Base-by-base conservation (phyloP, 2,329 filamentous ascomycete genomes). In the Proliferodiscus dingleyae region DNA sequence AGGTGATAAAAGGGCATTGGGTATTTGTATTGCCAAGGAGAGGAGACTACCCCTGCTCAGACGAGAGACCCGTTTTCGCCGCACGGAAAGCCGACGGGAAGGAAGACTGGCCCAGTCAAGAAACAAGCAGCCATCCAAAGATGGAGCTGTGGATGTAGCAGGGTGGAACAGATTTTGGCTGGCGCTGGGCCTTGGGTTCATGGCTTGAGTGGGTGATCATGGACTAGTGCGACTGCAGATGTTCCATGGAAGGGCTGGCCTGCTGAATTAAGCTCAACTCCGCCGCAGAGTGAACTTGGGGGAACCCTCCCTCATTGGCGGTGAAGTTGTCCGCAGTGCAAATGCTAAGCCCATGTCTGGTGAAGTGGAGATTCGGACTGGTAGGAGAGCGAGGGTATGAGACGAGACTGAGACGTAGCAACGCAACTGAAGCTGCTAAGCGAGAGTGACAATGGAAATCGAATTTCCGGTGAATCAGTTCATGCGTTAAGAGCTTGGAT, bases 21-120 rank as follows among this genome's bases (percentile, higher is more conserved):
- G 37, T 24, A 46, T 37, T 32, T 49, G 41, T 58, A 58, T 49
- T 48, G 52, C 46, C 46, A 51, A 51, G 49, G 43, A 43, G 30
- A 21, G 11, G 24, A 33, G 22, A n/a, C 10, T 21, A 37, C 28
- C 15, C 39, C 39, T 33, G 39, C 23, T 38, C 37, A 41, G 42
- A 34, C 24, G 24, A 41, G 37, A 29, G 28, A 33, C 36, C 6
- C 37, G 22, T 43, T 47, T 51, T 47, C 46, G 41, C 45, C 39
- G 50, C 46, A 51, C 40, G 46, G 46, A 47, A 37, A 30, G 33
- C 15, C 9, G 33, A 37, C 33, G 33, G 33, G 18, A 15, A 38
- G 21, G 43, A 40, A 23, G 26, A 19, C 6, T n/a, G 21, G 7
- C 15, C 19, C 13, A 13, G 30, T 16, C 26, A 15, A 16, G 47